Conservation (phyloP, 495 filamentous ascomycete genomes). For the Podospora conica region DNA sequence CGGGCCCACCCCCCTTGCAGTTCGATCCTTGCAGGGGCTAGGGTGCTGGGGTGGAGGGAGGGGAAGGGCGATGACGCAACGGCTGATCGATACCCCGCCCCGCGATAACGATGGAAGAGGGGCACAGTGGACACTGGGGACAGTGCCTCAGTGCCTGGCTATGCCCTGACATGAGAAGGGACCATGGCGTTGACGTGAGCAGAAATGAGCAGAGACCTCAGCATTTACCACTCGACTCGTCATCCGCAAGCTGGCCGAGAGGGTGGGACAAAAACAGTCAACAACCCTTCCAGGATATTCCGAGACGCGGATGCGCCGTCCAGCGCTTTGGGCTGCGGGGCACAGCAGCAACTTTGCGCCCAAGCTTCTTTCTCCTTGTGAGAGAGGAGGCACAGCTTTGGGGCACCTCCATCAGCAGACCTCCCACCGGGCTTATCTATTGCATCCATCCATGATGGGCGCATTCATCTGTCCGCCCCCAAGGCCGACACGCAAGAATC, state of each 20-base stretch:
- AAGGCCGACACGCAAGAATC: neutral
- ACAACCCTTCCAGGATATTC: neutral
- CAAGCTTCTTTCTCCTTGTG: neutral
- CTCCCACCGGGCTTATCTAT: neutral
- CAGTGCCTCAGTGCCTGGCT: neutral
- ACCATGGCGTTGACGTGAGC: neutral
- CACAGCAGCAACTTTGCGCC: neutral
- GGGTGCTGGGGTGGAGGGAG: neutral
- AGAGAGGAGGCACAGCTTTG: neutral
- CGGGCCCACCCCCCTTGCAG: neutral
- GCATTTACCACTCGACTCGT: neutral
- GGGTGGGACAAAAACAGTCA: neutral
- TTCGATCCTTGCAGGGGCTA: neutral
- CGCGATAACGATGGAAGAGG: slow-evolving; percentile 5
- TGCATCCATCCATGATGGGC: no score
- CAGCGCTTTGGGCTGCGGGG: neutral
- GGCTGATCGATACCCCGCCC: neutral
- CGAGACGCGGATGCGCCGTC: neutral
- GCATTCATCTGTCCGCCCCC: no score
- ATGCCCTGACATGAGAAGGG: neutral
- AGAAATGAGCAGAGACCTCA: neutral
- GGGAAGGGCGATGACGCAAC: slow-evolving; percentile 11
- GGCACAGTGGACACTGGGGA: neutral
- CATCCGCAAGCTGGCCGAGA: neutral
- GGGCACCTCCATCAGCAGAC: neutral